Evolutionary conservation across 805 yeast species (phyloP), one percentile per base, ranked within the genome.

Genomic region (Kuraishia molischiana): DNA sequence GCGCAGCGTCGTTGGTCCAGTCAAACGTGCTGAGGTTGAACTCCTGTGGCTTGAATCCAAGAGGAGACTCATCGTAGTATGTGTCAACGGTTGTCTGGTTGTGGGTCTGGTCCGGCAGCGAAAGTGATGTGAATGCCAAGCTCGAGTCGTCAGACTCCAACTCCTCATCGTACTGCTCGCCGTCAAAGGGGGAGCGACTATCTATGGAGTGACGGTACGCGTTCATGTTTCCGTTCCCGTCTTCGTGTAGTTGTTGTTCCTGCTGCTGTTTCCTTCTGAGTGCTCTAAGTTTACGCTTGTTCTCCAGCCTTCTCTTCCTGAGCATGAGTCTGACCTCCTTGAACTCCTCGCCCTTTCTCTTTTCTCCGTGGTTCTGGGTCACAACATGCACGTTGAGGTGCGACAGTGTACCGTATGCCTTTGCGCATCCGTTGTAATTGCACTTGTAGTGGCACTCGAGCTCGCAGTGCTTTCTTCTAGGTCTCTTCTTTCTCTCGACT

Each of bases 321-420:
- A 69, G 53, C 38, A 59, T 52, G 35, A 59, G 67, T 36, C 79
- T 59, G 24, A 73, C 58, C 41, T 67, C 69, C 45, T 64, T 62
- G 50, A 75, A 74, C 50, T 75, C 80, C 29, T 68, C 68, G 1
- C 80, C 78, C 28, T 58, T 54, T 26, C 80, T 59, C 50, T 72
- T 74, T 15, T 59, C 53, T 8, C 81, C 81, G 49, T 74, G 81
- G 13, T 59, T 61, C 41, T 75, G 78, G 44, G 69, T 59, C 1
- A 61, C 47, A 28, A 74, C 69, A 48, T 74, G 81, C 11, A 78
- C 74, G 45, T 74, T 74, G 26, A 74, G 54, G 49, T 74, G 81
- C 49, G 75, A 74, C 30, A 74, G 59, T 4, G 81, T 75, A 11
- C 81, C 81, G 47, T 74, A 74, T 6, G 72, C 69, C 53, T 75